Base-by-base conservation (phyloP, 2,329 filamentous ascomycete genomes). In the Chaetomium globosum region DNA sequence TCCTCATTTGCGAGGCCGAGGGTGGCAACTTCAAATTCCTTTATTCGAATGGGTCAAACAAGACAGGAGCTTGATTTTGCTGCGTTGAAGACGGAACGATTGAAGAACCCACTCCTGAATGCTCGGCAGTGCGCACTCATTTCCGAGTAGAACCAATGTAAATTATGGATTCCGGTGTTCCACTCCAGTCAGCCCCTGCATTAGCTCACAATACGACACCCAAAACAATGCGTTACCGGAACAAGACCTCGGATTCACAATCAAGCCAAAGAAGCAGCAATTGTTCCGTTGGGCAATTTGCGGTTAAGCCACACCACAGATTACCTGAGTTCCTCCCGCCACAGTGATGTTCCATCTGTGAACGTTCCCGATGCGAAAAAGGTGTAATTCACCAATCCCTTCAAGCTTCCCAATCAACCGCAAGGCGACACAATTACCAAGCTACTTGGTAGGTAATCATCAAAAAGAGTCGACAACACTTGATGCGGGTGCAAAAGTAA, bases 61-160 rank as follows among this genome's bases (percentile, higher is more conserved):
- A 43, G 16, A 43, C 39, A 43, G n/a, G 2, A n/a, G 39, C 39
- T 43, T 43, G 39, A 43, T 19, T 43, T 43, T 43, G 39, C 39
- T 43, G 39, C 39, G 39, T n/a, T 43, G 39, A 43, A 43, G 16
- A 43, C 13, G 19, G 39, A 43, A 43, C 31, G 26, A 31, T 52
- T 53, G 46, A 13, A 21, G 26, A 59, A 52, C 49, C 49, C 23
- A 52, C 21, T 52, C 49, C 49, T 53, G 30, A 55, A 51, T 26
- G 26, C 63, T 57, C 53, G 58, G 63, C 43, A 52, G 56, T 54
- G 63, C 58, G 43, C 59, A 46, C 51, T 65, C 64, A 65, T 65
- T 59, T 65, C 64, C 54, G 58, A 49, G 21, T 49, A 51, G 51
- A 39, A 48, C 31, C 33, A 33, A 46, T 26, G 19, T n/a, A 43